Conservation (phyloP, 495 filamentous ascomycete genomes). For the Neurospora hispaniola region DNA sequence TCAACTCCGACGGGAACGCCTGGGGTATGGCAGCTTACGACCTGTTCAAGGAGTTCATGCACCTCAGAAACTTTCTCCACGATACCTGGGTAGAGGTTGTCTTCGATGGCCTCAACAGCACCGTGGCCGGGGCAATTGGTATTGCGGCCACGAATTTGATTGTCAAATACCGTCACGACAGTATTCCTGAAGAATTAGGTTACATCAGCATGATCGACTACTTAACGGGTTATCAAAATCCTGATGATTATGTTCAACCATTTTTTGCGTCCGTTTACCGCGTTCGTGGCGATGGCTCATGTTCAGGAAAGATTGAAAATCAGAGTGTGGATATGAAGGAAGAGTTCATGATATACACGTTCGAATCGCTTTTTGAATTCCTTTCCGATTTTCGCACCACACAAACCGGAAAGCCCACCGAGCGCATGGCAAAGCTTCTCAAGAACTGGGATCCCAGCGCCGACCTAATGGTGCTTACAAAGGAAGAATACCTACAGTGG, state of each 20-base stretch:
- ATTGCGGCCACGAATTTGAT: constrained; percentile 23
- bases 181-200: not conserved
- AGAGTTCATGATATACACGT: not conserved
- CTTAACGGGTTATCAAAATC: not conserved
- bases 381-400: not conserved
- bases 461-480: not conserved
- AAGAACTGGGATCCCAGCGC: not conserved
- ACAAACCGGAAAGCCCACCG: not conserved
- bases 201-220: not conserved
- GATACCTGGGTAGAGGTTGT: constrained; percentile 33
- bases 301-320: not conserved
- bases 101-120: constrained; percentile 33
- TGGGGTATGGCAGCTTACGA: constrained; percentile 24
- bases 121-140: constrained; percentile 34
- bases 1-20: not conserved
- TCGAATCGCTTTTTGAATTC: not conserved
- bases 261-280: not conserved
- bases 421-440: not conserved
- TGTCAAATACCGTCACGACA: not conserved
- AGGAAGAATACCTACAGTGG: not conserved
- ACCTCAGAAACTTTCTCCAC: constrained; percentile 29
- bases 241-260: not conserved
- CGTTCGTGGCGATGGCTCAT: not conserved
- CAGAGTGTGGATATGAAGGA: not conserved
- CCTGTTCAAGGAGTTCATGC: constrained; percentile 20